Evolutionary conservation across 768 basidiomycete species (phyloP), one percentile per base, ranked within the genome.

Genomic region (Hirschioporus abietinus): DNA sequence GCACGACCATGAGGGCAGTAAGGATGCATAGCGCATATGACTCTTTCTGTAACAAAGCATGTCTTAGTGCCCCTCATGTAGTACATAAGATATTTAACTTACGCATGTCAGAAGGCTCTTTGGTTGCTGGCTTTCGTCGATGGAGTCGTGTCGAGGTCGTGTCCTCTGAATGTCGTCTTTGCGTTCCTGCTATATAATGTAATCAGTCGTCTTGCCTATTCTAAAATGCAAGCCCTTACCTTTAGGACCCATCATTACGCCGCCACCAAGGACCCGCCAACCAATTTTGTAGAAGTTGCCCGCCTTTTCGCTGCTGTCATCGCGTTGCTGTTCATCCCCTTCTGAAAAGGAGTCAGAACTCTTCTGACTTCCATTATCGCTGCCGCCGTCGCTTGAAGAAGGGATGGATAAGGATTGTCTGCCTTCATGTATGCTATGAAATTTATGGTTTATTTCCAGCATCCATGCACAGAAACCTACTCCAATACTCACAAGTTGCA

Each of bases 241-340:
- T 9, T 15, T 61, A 15, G 25, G 25, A 67, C 82, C 83, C 80
- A 91, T 82, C 75, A 84, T 81, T n/a, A 91, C 90, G 2, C 90
- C 90, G 17, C 90, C 90, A 0, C 90, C 89, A 63, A 92, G 88
- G 15, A 92, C 89, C 58, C 90, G 82, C 90, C 90, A 92, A 4
- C 83, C 81, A 60, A 92, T 81, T 27, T 89, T 89, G 70, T 85
- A 88, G 73, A 79, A 88, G 66, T 86, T 61, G 17, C 30, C 60
- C 2, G 24, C 30, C 60, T 34, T 61, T 8, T 61, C 60, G 60
- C 30, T 24, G 30, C 60, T 34, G 24, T 25, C 25, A 61, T 34
- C 20, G 60, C 23, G 24, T 18, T 61, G 24, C 1, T 25, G 24
- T 15, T 61, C 23, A 3, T 3, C 3, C 25, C 20, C 17, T 12